Evolutionary conservation across 768 basidiomycete species (phyloP), one percentile per base, ranked within the genome.

Genomic region (Boletus subparvulus): DNA sequence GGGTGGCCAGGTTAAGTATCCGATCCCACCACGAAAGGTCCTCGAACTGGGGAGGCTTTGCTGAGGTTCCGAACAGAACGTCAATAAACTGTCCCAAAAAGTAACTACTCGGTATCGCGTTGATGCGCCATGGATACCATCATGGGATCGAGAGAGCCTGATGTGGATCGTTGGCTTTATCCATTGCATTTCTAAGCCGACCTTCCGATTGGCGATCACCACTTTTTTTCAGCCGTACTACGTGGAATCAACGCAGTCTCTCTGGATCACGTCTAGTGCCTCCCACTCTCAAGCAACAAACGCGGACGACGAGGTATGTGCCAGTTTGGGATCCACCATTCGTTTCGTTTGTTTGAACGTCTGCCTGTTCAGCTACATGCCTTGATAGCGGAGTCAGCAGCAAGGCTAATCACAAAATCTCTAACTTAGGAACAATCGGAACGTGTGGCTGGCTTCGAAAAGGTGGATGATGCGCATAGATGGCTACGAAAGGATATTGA

Each of bases 11-110:
- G 90, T 89, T 65, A 55, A 60, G 66, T 55, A 4, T 44, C 39
- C 32, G 10, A 37, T 61, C 47, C 11, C 26, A 30, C 17, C 32
- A 35, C 13, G 19, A 46, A 24, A 44, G 19, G 28, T 13, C 30
- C 11, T 13, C 10, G 17, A 17, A 33, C 43, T 35, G 11, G n/a
- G 28, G 39, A 17, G 12, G 28, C 26, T 26, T 26, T 26, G 21
- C 42, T 53, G 37, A 62, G 37, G 19, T 37, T 28, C 41, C 33
- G 32, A 37, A 21, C 62, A 92, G 89, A 90, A 93, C 61, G 91
- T 92, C 35, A 93, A 93, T 66, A 92, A 91, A 74, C 82, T 92
- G 17, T 90, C 89, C 57, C 91, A 90, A 12, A 93, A 92, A 67
- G 87, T 82, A 0, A 85, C 83, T 0, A 61, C 87, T 14, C 77